A percentile compares a stretch with the other conserved stretches of the same genome.
phyloP scores from a whole-genome alignment of 352 stramenopile species.

The Nothophytophthora sp. region DNA sequence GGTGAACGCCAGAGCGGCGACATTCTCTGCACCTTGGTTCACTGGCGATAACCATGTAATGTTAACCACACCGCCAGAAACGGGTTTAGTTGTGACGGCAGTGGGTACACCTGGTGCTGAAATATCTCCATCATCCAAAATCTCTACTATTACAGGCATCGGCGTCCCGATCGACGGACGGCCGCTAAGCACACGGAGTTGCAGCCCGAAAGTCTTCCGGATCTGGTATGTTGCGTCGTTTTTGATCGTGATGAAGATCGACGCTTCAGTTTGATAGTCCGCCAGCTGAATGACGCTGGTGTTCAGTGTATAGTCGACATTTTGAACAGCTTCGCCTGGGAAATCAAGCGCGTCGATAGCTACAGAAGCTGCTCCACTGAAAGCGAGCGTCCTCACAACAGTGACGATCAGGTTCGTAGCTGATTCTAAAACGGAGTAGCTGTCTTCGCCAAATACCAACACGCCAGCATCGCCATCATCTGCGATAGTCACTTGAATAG shows the following conservation, averaged over 20 bases:
- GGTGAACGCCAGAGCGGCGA: constrained; percentile 30
- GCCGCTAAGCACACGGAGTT: constrained; percentile 22
- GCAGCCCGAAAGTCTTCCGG: constrained; percentile 38
- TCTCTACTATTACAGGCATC: constrained; percentile 25
- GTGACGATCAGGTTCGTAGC: constrained; percentile 8
- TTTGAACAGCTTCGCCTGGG: constrained; percentile 9
- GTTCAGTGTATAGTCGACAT: constrained; percentile 33
- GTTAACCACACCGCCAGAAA: constrained; percentile 33
- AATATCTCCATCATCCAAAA: constrained; percentile 52
- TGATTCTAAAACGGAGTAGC: constrained; percentile 35
- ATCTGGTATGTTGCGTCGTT: constrained; percentile 50
- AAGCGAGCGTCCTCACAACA: constrained; percentile 23
- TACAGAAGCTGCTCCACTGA: constrained; percentile 28
- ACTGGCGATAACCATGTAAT: constrained; percentile 32
- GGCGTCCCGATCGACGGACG: constrained; percentile 20
- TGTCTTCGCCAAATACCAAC: constrained; percentile 30
- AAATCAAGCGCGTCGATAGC: constrained; percentile 18
- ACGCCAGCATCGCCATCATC: constrained; percentile 55
- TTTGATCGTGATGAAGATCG: constrained; percentile 27
- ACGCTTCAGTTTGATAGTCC: constrained; percentile 20
- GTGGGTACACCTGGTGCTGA: constrained; percentile 34
- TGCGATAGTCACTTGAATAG: constrained; percentile 30
- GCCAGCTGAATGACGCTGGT: constrained; percentile 13
- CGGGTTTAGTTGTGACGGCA: constrained; percentile 3
- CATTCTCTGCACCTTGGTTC: constrained; percentile 33